Evolutionary conservation across 2,329 filamentous ascomycete species (phyloP).

Genomic region (Diaporthe sp.): DNA sequence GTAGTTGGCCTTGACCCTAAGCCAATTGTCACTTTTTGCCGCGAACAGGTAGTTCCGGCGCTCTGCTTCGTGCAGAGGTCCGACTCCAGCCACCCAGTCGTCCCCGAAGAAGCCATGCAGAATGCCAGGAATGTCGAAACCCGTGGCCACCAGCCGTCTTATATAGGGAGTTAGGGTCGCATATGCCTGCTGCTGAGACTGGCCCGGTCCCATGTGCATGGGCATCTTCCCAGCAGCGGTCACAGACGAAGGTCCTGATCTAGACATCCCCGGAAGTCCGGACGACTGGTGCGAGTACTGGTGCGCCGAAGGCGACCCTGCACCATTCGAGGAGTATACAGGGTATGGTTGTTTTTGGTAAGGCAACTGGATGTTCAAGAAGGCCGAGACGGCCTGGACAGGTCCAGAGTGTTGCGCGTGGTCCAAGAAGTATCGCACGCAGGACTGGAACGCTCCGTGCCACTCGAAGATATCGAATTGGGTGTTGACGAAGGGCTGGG

Average conservation of each 20-base stretch:
- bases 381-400: slow-evolving; percentile 89
- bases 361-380: slow-evolving; percentile 92
- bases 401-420: slow-evolving; percentile 86
- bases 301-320: slow-evolving; percentile 52
- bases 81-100: slow-evolving; percentile 85
- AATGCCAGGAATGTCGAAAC: slow-evolving; percentile 89
- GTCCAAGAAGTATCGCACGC: slow-evolving; percentile 91
- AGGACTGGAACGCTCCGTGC: slow-evolving; percentile 92
- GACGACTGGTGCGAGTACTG: slow-evolving; percentile 51
- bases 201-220: slow-evolving; percentile 34
- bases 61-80: slow-evolving; percentile 88
- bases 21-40: slow-evolving; percentile 92
- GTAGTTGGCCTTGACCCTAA: slow-evolving; percentile 89
- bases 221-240: slow-evolving; percentile 29
- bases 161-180: slow-evolving; percentile 90
- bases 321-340: slow-evolving; percentile 56
- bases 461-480: slow-evolving; percentile 89
- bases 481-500: slow-evolving; percentile 61
- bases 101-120: slow-evolving; percentile 98
- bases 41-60: slow-evolving; percentile 95
- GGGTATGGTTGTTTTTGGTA: slow-evolving; percentile 76
- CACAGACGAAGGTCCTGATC: slow-evolving; percentile 37
- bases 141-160: slow-evolving; percentile 89
- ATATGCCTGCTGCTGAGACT: slow-evolving; percentile 45
- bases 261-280: slow-evolving; percentile 47